A percentile compares a stretch with the other conserved stretches of the same genome.
phyloP scores from a whole-genome alignment of 176 grass and related monocot species.

The Oropetium thomaeum region DNA sequence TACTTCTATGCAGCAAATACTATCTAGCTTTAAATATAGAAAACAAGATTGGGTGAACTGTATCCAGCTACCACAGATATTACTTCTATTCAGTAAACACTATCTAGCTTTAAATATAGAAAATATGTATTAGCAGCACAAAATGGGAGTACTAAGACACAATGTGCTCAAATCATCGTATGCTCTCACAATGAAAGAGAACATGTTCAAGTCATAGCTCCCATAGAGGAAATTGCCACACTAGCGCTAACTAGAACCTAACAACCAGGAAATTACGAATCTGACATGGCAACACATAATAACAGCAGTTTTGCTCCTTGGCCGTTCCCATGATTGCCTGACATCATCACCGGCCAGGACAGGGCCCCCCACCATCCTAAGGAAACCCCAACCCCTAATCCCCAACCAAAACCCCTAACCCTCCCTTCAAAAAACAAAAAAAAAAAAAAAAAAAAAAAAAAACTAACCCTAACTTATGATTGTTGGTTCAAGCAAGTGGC shows the following conservation, averaged over 20 bases:
- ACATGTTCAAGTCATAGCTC: background rate
- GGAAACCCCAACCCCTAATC: background rate
- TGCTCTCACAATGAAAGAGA: background rate
- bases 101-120: slow-evolving; percentile 17
- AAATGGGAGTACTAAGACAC: no score
- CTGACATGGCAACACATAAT: background rate
- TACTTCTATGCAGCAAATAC: slow-evolving; percentile 15
- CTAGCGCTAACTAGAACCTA: background rate
- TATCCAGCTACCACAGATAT: slow-evolving; percentile 15
- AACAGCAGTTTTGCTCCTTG: background rate
- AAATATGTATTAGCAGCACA: background rate
- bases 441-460: no score
- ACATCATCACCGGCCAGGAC: background rate
- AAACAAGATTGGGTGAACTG: background rate
- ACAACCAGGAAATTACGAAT: background rate
- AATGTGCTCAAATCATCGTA: background rate
- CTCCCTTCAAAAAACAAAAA: no score
- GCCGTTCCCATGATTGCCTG: background rate
- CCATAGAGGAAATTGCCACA: background rate
- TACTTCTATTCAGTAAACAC: slow-evolving; percentile 20
- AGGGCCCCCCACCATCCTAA: background rate
- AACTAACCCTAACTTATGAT: no score
- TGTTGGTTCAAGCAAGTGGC: no score
- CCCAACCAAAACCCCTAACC: background rate
- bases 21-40: slow-evolving; percentile 16